Percentiles rank a stretch among this genome's conserved stretches.
Conservation (phyloP, 345 rosid genomes). For the Lenwebbia sp. region DNA sequence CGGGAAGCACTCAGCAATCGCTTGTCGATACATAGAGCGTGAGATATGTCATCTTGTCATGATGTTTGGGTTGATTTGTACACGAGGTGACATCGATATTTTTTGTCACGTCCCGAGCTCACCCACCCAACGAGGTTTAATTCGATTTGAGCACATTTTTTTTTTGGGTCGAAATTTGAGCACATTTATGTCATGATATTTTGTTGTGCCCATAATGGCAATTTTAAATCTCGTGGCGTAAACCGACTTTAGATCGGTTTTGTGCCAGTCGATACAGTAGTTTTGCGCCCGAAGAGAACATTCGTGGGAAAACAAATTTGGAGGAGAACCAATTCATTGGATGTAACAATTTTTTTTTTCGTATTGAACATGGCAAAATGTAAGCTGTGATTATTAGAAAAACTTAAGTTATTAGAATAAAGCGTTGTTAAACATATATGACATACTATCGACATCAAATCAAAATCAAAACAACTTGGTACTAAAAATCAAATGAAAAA, state of each 20-base stretch:
- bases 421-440: background rate
- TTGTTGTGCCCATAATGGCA: background rate
- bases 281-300: accelerated
- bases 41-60: background rate
- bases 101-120: background rate
- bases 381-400: background rate
- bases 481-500: background rate
- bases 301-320: background rate
- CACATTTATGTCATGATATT: background rate
- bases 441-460: background rate
- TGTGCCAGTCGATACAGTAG: background rate
- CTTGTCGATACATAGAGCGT: background rate
- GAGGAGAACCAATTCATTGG: background rate
- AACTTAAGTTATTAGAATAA: background rate
- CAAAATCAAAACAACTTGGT: background rate
- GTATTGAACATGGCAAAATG: background rate
- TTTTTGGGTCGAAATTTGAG: too few relatives aligned
- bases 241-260: accelerated
- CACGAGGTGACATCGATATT: background rate
- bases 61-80: background rate
- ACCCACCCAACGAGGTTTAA: background rate
- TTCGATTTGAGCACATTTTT: background rate
- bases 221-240: background rate
- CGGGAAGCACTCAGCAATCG: background rate
- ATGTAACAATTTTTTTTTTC: background rate